Evolutionary conservation across 768 basidiomycete genomes (phyloP).

Genomic region (Clavaria fumosa): DNA sequence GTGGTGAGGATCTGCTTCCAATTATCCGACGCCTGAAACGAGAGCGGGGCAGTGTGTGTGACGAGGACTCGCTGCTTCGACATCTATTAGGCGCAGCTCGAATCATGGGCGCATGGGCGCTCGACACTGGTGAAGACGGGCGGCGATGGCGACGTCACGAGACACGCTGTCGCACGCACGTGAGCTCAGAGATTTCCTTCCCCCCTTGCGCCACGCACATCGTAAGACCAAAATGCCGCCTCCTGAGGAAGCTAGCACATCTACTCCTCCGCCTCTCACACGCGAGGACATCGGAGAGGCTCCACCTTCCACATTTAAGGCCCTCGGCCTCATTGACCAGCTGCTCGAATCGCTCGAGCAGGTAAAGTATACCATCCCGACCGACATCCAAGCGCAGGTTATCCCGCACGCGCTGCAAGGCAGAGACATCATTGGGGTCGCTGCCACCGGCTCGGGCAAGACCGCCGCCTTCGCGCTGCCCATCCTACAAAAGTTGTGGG

Average conservation of each 20-base stretch:
- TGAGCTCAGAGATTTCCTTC: no score
- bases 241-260: no score
- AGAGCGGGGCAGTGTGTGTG: conserved; percentile 49
- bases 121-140: no score
- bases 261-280: no score
- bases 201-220: no score
- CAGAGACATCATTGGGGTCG: conserved; percentile 95
- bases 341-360: conserved; percentile 74
- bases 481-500: conserved; percentile 92
- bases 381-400: conserved; percentile 75
- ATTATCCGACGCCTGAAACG: conserved; percentile 52
- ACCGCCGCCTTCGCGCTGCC: conserved; percentile 95
- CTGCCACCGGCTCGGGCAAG: conserved; percentile 94
- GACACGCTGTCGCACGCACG: no score
- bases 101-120: no score
- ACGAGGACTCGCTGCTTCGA: conserved; percentile 38
- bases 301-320: conserved; percentile 67
- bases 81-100: no score
- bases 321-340: conserved; percentile 79
- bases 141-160: no score
- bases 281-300: no score
- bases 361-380: conserved; percentile 72
- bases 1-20: conserved; percentile 58
- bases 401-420: conserved; percentile 84
- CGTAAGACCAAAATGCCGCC: no score